A percentile compares a stretch with the other conserved stretches of the same genome.
These are phyloP conservation scores for Phoma sp. DNA, from an alignment of 2,329 filamentous ascomycete genomes.

Conservation along the genomic window DNA sequence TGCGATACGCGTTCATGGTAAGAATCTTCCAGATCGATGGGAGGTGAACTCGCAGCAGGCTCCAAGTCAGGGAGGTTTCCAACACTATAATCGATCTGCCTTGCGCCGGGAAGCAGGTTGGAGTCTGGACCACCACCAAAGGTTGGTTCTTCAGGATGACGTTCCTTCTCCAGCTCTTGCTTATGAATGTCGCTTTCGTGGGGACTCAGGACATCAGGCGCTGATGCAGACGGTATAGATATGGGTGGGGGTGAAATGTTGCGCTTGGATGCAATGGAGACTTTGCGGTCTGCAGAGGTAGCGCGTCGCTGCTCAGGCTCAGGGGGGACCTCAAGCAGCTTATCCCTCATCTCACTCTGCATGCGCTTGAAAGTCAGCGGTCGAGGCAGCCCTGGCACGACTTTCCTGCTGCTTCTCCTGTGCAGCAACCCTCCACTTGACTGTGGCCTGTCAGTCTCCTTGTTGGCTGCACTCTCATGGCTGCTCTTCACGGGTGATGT, in stretches of 20 bases:
- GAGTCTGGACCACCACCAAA: constrained; percentile 40
- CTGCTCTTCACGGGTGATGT: constrained; percentile 22
- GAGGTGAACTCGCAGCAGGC: constrained; percentile 29
- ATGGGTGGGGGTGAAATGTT: constrained; percentile 49
- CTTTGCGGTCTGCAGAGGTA: constrained; percentile 71
- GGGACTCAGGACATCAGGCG: constrained; percentile 46
- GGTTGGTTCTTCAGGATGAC: constrained; percentile 28
- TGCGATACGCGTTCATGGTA: constrained; percentile 41
- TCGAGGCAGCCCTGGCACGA: constrained; percentile 79
- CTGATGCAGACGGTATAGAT: constrained; percentile 48
- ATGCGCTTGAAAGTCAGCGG: constrained; percentile 82
- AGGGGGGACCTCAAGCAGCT: constrained; percentile 69
- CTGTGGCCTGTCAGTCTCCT: constrained; percentile 44
- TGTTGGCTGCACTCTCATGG: constrained; percentile 21
- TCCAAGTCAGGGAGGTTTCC: constrained; percentile 19
- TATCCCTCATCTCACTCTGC: constrained; percentile 78
- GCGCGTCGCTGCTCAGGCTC: constrained; percentile 73
- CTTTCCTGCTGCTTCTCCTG: constrained; percentile 56
- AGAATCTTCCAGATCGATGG: constrained; percentile 35
- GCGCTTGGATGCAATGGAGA: constrained; percentile 63
- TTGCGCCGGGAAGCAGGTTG: constrained; percentile 43
- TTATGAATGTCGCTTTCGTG: constrained; percentile 34
- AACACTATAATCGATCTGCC: constrained; percentile 43
- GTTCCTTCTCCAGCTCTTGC: constrained; percentile 22
- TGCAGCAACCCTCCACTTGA: constrained; percentile 41